phyloP scores from a whole-genome alignment of 2,329 filamentous ascomycete genomes.

The Aureobasidium sp. region DNA sequence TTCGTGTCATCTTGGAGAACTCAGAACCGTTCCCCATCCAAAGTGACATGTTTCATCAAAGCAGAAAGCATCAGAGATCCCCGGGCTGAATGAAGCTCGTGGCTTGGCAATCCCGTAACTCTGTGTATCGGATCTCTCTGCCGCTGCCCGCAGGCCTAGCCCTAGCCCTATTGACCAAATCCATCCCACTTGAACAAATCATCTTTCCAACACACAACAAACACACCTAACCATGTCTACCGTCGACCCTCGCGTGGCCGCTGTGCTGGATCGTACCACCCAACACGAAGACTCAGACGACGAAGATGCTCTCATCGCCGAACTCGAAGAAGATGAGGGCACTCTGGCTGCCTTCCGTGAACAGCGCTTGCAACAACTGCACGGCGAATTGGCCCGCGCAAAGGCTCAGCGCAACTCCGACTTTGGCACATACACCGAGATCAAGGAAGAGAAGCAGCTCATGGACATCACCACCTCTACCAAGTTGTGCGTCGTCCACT shows the following conservation, averaged over 20 bases:
- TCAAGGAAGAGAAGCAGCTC: slow-evolving; percentile 50
- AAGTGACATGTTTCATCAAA: background rate
- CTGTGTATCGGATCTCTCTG: background rate
- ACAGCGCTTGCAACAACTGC: slow-evolving; percentile 49
- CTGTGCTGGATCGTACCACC: slow-evolving; percentile 36
- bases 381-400: slow-evolving; percentile 46
- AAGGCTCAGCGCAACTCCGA: slow-evolving; percentile 42
- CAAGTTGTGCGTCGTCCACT: slow-evolving; percentile 52
- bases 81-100: background rate
- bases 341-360: slow-evolving; percentile 48
- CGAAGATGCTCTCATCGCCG: slow-evolving; percentile 52
- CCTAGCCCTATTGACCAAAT: background rate
- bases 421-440: slow-evolving; percentile 46
- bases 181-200: background rate
- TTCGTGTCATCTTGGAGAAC: background rate
- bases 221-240: slow-evolving; percentile 29
- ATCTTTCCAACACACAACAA: background rate
- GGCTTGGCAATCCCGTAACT: background rate
- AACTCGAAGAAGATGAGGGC: slow-evolving; percentile 42
- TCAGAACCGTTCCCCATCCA: background rate
- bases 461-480: slow-evolving; percentile 53
- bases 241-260: slow-evolving; percentile 44
- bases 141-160: background rate
- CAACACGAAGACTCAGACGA: slow-evolving; percentile 39
- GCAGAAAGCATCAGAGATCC: background rate